Percentiles rank a stretch among this genome's conserved stretches.
Evolutionary conservation across 1,139 yeast species (phyloP).

Genomic region (Taphrina confusa): DNA sequence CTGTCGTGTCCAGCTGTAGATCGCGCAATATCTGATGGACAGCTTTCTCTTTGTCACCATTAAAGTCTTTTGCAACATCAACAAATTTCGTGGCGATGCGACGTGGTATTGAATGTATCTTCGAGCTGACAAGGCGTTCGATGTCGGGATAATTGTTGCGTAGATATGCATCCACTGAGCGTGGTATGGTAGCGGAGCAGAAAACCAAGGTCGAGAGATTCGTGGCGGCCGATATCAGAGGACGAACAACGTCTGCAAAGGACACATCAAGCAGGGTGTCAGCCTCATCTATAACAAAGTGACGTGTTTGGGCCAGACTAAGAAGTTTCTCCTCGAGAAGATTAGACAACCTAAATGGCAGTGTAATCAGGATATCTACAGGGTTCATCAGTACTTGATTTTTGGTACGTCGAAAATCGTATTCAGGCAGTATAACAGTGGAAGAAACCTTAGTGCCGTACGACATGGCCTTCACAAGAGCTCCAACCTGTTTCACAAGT

Average conservation of each 20-base stretch:
- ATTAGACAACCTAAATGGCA: conserved; percentile 55
- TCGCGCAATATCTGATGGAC: conserved; percentile 63
- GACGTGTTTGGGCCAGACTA: conserved; percentile 46
- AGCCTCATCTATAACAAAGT: conserved; percentile 88
- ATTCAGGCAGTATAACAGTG: conserved; percentile 42
- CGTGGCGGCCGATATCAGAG: conserved; percentile 54
- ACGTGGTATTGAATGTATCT: conserved; percentile 77
- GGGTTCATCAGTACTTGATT: conserved; percentile 46
- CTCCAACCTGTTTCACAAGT: conserved; percentile 74
- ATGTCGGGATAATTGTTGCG: conserved; percentile 64
- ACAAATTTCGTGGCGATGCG: conserved; percentile 70
- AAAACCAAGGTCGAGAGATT: conserved; percentile 66
- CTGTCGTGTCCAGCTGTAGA: conserved; percentile 79
- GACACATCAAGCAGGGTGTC: conserved; percentile 87
- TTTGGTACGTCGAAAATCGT: conserved; percentile 32
- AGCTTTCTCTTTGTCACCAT: conserved; percentile 28
- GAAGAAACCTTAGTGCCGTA: conserved; percentile 45
- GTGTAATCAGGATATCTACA: conserved; percentile 77
- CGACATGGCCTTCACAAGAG: conserved; percentile 62
- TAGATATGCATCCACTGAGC: conserved; percentile 67
- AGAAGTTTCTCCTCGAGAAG: conserved; percentile 34
- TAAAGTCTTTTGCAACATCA: conserved; percentile 54
- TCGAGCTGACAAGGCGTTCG: conserved; percentile 73
- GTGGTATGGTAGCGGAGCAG: conserved; percentile 89
- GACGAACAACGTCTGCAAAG: conserved; percentile 68